Evolutionary conservation across 2,329 filamentous ascomycete species (phyloP).

Genomic region (Plectosphaerella cucumerina): DNA sequence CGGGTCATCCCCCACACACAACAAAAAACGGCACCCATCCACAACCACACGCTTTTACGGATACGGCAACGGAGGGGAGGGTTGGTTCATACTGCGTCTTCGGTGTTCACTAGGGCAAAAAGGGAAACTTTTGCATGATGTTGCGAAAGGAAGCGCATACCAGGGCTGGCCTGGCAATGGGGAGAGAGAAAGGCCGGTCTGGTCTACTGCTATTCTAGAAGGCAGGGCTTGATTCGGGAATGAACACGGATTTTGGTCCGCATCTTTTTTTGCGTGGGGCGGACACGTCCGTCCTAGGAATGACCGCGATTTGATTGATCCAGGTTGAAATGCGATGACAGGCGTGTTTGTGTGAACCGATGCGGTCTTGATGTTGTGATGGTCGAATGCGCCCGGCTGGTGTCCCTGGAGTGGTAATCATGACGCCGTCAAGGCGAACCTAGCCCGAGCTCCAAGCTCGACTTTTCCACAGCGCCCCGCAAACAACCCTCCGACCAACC

Average conservation of each 20-base stretch:
- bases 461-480: not conserved
- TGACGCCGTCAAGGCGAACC: conserved; percentile 1
- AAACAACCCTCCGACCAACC: not conserved
- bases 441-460: not conserved
- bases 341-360: not conserved
- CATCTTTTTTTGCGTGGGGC: not conserved
- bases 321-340: too few species aligned
- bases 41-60: not conserved
- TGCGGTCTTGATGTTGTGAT: not conserved
- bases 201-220: conserved; percentile 39
- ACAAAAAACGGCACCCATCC: not conserved
- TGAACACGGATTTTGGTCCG: conserved; percentile 13
- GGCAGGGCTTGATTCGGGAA: conserved; percentile 15
- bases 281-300: too few species aligned
- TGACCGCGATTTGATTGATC: too few species aligned
- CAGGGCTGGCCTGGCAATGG: conserved; percentile 9
- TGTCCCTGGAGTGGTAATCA: not conserved
- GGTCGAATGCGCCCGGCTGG: not conserved
- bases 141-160: conserved; percentile 22
- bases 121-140: conserved; percentile 42
- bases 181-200: conserved; percentile 27
- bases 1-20: not conserved
- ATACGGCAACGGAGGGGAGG: conserved; percentile 20
- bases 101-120: conserved; percentile 48
- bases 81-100: conserved; percentile 43